These are phyloP conservation scores for Sisymbrium irio DNA, from an alignment of 345 rosid genomes.

Conservation along the genomic window DNA sequence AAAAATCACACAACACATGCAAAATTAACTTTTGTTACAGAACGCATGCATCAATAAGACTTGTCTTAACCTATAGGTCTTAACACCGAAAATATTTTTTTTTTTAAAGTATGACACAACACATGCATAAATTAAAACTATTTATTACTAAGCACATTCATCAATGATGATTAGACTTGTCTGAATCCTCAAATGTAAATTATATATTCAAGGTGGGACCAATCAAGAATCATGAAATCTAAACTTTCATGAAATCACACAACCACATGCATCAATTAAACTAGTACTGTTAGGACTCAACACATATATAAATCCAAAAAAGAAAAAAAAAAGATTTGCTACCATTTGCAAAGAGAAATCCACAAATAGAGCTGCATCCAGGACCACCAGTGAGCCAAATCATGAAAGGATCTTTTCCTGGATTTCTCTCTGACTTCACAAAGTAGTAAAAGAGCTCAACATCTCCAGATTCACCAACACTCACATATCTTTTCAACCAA, in stretches of 20 bases:
- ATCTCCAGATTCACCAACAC: slow-evolving; percentile 50
- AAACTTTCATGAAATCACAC: neutral
- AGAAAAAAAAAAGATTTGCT: neutral
- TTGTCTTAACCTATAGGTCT: neutral
- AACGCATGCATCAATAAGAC: neutral
- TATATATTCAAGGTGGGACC: neutral
- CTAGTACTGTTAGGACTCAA: neutral
- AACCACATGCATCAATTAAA: neutral
- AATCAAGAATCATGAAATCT: neutral
- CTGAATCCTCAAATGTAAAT: neutral
- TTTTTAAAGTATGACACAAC: neutral
- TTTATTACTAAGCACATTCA: neutral
- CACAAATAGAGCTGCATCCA: slow-evolving; percentile 55
- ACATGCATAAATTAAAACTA: neutral
- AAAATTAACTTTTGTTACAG: neutral
- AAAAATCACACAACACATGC: neutral
- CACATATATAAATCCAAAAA: neutral
- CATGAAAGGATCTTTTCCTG: slow-evolving; percentile 50
- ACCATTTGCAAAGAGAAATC: slow-evolving; percentile 56
- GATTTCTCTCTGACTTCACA: slow-evolving; percentile 54
- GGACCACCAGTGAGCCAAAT: slow-evolving; percentile 89
- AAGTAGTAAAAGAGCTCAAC: slow-evolving; percentile 63
- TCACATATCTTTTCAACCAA: slow-evolving; percentile 42
- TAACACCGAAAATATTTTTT: too few relatives aligned
- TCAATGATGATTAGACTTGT: neutral